Percentiles rank a stretch among this genome's conserved stretches.
These are phyloP conservation scores for Nitzschia sp. DNA, from an alignment of 108 stramenopile genomes.

Conservation along the genomic window DNA sequence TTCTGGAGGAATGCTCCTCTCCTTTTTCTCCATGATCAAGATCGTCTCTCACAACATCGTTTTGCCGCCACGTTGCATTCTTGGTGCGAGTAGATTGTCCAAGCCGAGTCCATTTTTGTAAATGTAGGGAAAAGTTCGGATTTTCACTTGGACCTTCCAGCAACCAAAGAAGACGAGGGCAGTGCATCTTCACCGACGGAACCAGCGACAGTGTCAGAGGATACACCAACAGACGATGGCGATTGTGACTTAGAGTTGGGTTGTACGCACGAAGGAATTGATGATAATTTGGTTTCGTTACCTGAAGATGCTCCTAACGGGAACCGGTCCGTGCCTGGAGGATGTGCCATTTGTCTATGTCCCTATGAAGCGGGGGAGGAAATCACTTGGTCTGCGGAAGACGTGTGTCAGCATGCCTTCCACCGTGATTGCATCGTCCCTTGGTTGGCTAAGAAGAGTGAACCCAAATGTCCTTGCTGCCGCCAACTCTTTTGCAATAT, in stretches of 20 bases:
- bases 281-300: constrained; percentile 6
- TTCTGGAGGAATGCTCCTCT: not conserved
- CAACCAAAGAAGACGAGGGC: too few species aligned
- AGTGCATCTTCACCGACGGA: too few species aligned
- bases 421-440: constrained; percentile 85
- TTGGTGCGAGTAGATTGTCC: too few species aligned
- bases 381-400: constrained; percentile 38
- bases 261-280: not conserved
- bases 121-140: too few species aligned
- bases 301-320: constrained; percentile 4
- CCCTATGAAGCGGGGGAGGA: constrained; percentile 42
- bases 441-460: constrained; percentile 73
- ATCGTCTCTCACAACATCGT: too few species aligned
- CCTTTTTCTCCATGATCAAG: too few species aligned
- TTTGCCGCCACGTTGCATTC: too few species aligned
- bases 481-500: constrained; percentile 46
- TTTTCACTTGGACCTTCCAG: too few species aligned
- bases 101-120: too few species aligned
- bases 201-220: too few species aligned
- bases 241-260: too few species aligned
- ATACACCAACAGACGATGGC: too few species aligned
- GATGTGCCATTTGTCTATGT: constrained; percentile 58
- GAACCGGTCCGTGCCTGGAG: constrained; percentile 35
- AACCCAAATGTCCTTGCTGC: constrained; percentile 57
- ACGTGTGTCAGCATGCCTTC: constrained; percentile 78